A percentile compares a stretch with the other conserved stretches of the same genome.
These are phyloP conservation scores for Plantago coronopus DNA, from an alignment of 305 asterid species.

Conservation along the genomic window DNA sequence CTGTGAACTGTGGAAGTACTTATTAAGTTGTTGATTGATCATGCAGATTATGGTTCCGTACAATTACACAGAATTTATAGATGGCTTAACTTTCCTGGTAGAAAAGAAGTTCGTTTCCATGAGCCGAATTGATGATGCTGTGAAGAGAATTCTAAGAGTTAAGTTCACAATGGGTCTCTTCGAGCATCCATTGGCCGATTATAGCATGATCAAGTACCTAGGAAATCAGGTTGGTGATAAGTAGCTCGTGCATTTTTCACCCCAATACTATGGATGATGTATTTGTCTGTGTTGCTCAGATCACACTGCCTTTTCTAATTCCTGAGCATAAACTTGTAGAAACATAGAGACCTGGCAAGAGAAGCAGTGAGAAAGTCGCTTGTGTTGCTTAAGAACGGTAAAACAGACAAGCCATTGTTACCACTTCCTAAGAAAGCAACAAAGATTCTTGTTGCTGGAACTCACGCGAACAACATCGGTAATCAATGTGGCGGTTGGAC, in stretches of 20 bases:
- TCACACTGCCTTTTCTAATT: background rate
- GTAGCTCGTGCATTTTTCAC: background rate
- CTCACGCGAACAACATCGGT: constrained; percentile 30
- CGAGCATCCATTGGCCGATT: constrained; percentile 63
- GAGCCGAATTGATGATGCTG: constrained; percentile 67
- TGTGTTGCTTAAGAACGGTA: constrained; percentile 27
- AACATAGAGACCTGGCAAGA: constrained; percentile 34
- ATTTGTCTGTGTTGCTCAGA: background rate
- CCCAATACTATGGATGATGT: background rate
- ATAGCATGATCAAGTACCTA: constrained; percentile 54
- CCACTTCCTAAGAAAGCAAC: constrained; percentile 25
- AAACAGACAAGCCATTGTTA: constrained; percentile 14
- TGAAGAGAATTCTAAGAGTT: constrained; percentile 62
- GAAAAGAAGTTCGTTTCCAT: constrained; percentile 41
- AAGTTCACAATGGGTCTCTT: constrained; percentile 66
- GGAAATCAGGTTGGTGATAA: constrained; percentile 44
- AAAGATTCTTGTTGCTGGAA: constrained; percentile 31
- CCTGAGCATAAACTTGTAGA: constrained; percentile 23
- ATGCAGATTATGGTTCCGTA: constrained; percentile 67
- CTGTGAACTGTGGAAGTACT: background rate
- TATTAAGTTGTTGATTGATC: background rate
- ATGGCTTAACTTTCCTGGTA: constrained; percentile 48
- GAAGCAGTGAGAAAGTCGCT: constrained; percentile 30
- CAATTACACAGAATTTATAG: constrained; percentile 54
- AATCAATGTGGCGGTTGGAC: constrained; percentile 35